Evolutionary conservation across 192 early-diverging fungal genomes (phyloP).

Genomic region (Podila verticillata): DNA sequence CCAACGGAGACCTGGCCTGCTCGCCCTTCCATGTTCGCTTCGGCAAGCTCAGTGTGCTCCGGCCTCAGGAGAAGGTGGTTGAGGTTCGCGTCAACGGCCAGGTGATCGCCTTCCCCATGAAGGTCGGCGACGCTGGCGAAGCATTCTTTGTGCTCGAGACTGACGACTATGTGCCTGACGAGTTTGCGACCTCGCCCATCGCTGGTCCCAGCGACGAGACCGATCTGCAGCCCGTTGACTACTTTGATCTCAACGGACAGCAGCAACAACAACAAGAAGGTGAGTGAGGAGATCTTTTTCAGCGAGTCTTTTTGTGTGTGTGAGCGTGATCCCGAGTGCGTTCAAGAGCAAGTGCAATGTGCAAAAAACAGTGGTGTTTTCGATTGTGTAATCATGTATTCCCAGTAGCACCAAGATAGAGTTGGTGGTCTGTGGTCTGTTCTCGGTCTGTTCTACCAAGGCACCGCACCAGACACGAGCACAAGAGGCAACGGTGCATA

Average conservation of each 20-base stretch:
- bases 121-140: slow-evolving; percentile 96
- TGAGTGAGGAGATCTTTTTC: neutral
- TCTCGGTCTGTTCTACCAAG: neutral
- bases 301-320: too few species aligned
- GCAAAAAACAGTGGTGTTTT: too few species aligned
- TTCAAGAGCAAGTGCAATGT: neutral
- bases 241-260: slow-evolving; percentile 44
- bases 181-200: slow-evolving; percentile 95
- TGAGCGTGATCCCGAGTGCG: too few species aligned
- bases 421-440: neutral
- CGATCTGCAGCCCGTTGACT: slow-evolving; percentile 38
- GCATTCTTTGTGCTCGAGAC: slow-evolving; percentile 98
- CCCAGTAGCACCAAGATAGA: neutral
- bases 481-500: too few species aligned
- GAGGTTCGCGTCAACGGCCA: slow-evolving; percentile 87
- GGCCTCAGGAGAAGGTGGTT: slow-evolving; percentile 93
- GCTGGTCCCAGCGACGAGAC: slow-evolving; percentile 59
- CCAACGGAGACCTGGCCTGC: slow-evolving; percentile 84
- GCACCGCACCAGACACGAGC: neutral
- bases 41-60: slow-evolving; percentile 91
- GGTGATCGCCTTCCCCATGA: slow-evolving; percentile 87
- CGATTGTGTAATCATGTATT: neutral
- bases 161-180: slow-evolving; percentile 87
- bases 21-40: slow-evolving; percentile 99
- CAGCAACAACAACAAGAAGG: slow-evolving; percentile 1